phyloP scores from a whole-genome alignment of 2,329 filamentous ascomycete species.

The Xenoacremonium recifei region DNA sequence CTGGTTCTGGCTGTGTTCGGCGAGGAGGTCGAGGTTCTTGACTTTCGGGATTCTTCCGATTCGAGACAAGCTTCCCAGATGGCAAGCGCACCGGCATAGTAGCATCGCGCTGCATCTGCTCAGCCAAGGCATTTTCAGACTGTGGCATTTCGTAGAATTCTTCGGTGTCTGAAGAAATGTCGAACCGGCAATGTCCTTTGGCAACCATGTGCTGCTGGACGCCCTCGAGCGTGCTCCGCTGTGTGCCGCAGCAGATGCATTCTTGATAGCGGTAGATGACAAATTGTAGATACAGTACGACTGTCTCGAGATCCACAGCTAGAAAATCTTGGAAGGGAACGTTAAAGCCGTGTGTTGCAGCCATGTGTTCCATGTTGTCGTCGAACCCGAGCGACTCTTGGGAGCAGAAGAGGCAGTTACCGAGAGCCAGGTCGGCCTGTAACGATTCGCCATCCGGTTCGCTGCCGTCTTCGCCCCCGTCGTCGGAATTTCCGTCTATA shows the following conservation, averaged over 20 bases:
- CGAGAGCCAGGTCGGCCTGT: constrained; percentile 20
- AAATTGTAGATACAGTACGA: constrained; percentile 47
- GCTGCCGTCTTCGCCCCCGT: not conserved
- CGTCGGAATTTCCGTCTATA: too few species aligned
- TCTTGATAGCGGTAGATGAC: constrained; percentile 48
- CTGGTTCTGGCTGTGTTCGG: constrained; percentile 1
- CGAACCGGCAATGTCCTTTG: constrained; percentile 47
- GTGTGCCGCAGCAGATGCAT: constrained; percentile 49
- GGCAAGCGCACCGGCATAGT: constrained; percentile 9
- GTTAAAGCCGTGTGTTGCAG: constrained; percentile 44
- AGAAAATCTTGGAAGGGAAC: constrained; percentile 39
- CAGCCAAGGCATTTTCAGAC: not conserved
- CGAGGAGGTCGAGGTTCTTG: constrained; percentile 8
- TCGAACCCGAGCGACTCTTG: constrained; percentile 27
- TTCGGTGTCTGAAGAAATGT: constrained; percentile 31
- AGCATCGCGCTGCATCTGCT: not conserved
- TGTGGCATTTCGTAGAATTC: constrained; percentile 40
- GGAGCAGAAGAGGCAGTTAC: constrained; percentile 44
- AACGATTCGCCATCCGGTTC: not conserved
- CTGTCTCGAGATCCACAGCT: constrained; percentile 43
- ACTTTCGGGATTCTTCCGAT: constrained; percentile 11
- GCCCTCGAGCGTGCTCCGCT: constrained; percentile 40
- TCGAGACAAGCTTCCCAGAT: constrained; percentile 18
- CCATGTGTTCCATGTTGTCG: constrained; percentile 47
- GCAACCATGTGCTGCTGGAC: constrained; percentile 51